Percentiles rank a stretch among this genome's conserved stretches.
These are phyloP conservation scores for Solanum hybrid DNA, from an alignment of 305 asterid genomes.

Conservation along the genomic window DNA sequence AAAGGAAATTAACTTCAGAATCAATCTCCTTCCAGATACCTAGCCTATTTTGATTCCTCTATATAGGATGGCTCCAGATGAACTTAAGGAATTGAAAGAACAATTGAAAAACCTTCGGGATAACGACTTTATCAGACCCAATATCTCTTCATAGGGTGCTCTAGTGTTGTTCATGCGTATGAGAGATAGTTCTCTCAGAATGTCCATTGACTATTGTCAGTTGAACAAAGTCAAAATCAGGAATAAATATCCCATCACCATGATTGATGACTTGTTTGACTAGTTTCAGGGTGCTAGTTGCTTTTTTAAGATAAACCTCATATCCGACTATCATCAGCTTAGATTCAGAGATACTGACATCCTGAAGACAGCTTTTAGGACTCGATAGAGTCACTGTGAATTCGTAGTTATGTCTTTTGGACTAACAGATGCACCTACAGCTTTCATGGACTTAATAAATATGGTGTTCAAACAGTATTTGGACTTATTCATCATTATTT, in stretches of 20 bases:
- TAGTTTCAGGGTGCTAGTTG: neutral
- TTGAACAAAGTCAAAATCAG: neutral
- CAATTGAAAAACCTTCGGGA: neutral
- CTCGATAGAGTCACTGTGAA: neutral
- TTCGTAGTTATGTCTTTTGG: neutral
- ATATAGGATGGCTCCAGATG: neutral
- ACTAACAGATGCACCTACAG: neutral
- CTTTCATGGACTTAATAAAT: neutral
- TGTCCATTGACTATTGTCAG: neutral
- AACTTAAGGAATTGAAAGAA: neutral
- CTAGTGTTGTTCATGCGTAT: neutral
- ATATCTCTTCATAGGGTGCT: neutral
- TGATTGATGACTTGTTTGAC: neutral
- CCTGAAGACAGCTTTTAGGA: neutral
- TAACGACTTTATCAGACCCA: neutral
- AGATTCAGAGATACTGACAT: neutral
- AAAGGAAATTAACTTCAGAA: neutral
- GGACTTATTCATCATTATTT: neutral
- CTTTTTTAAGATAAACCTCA: neutral
- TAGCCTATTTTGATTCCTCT: neutral
- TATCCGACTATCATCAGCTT: neutral
- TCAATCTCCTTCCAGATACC: neutral
- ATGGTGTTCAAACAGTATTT: neutral
- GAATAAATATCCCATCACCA: neutral
- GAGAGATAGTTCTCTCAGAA: neutral